Evolutionary conservation across 805 yeast species (phyloP), one percentile per base, ranked within the genome.

Genomic region (Dipodascus geniculatus): DNA sequence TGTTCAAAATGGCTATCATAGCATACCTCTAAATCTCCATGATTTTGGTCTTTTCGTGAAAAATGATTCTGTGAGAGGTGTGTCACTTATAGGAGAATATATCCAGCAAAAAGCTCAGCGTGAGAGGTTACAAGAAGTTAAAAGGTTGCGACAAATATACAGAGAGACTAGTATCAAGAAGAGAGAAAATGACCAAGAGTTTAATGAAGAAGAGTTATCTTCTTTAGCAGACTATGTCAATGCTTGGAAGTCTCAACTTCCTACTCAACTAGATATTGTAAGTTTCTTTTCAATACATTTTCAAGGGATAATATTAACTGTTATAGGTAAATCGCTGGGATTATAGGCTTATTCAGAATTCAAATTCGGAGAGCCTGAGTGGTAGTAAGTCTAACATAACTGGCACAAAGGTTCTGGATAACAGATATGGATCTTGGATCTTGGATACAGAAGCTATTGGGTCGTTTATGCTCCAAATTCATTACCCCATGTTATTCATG

Each of bases 281-380:
- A 48, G 42, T 22, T n/a, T 48, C 17, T 22, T 11, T 42, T 31
- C n/a, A 2, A 38, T 38, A 4, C 23, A 48, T 22, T 8, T 33
- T n/a, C 14, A 48, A 9, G 53, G 20, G 17, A 16, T n/a, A 48
- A 38, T 11, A 20, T n/a, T 38, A 17, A n/a, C 52, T 3, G 44
- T 54, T 19, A 52, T 11, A 22, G 44, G 51, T 54, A 16, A 17
- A 22, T 28, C 51, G 31, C 6, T 55, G 57, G 57, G 57, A 55
- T 38, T 55, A 55, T 42, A 35, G 57, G 11, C 54, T 17, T 4
- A 9, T 38, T 3, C 4, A 38, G 19, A 16, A 38, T 14, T 6
- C 44, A 38, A 38, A 17, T 6, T 28, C 11, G 11, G 6, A 6
- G 11, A 28, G 33, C 33, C 11, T 11, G 6, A 6, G 9, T 28